A percentile compares a stretch with the other conserved stretches of the same genome.
Evolutionary conservation across 164 flowering plant genomes (phyloP).

Genomic region (Malania oleifera): DNA sequence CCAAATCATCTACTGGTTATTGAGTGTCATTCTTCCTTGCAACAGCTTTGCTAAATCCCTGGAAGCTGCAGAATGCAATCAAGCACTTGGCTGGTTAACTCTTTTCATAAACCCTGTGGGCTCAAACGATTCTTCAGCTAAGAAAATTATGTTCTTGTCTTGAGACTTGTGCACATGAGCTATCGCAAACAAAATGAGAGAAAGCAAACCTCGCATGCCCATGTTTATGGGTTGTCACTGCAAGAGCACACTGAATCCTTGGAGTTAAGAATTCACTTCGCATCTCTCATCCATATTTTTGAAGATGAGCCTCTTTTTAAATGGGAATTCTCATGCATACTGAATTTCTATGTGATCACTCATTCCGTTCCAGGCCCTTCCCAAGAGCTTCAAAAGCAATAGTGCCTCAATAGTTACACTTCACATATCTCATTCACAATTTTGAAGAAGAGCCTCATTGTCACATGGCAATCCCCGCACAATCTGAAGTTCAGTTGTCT

Average conservation of each 20-base stretch:
- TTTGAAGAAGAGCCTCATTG: conserved; percentile 19
- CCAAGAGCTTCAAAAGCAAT: conserved; percentile 23
- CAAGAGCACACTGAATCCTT: conserved; percentile 21
- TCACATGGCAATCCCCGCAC: conserved; percentile 25
- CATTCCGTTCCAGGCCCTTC: conserved; percentile 18
- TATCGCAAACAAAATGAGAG: too few species aligned
- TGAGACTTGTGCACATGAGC: too few species aligned
- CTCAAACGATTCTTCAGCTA: too few species aligned
- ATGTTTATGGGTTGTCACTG: conserved; percentile 21
- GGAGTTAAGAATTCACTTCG: conserved; percentile 20
- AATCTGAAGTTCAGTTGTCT: conserved; percentile 21
- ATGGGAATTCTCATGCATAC: conserved; percentile 23
- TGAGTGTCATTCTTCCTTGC: too few species aligned
- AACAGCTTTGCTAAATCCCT: too few species aligned
- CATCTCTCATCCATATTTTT: conserved; percentile 18
- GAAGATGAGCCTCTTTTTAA: conserved; percentile 23
- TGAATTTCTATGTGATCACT: conserved; percentile 20
- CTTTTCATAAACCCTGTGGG: too few species aligned
- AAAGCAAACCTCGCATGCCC: too few species aligned
- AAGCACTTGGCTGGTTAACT: too few species aligned
- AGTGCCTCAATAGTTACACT: too few species aligned
- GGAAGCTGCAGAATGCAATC: too few species aligned
- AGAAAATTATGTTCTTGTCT: too few species aligned
- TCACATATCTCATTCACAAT: conserved; percentile 13
- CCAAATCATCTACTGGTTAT: too few species aligned